Evolutionary conservation across 1,284 basidiomycete species (phyloP), one percentile per base, ranked within the genome.

Genomic region (Ustilago curta): DNA sequence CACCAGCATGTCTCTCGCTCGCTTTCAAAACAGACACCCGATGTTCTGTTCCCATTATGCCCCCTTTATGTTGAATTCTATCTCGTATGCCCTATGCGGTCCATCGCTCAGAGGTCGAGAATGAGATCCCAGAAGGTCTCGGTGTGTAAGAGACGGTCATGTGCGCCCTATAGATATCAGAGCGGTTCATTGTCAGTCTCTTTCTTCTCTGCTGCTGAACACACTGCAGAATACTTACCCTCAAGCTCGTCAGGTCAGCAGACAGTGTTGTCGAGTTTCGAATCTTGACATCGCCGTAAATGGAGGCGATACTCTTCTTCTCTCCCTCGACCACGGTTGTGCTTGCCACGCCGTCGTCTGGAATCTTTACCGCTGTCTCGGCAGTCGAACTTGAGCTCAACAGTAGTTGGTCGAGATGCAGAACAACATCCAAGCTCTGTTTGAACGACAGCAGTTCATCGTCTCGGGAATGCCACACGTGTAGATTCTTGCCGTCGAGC

Each of bases 361-460:
- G 68, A 16, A 70, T 65, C 25, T 42, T 35, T 6, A 70, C 58
- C 4, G 18, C 4, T 1, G 43, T 45, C 11, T n/a, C 47, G 4
- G 16, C 5, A 0, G 11, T 11, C 3, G 47, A 4, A 8, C n/a
- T 12, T 8, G 11, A 12, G 23, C 7, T 9, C 6, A 55, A 45
- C 2, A 65, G 50, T 40, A 47, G 53, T 1, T 45, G 9, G 45
- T 73, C 65, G 21, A 73, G 52, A 5, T 61, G 58, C 31, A 60
- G 14, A n/a, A 73, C 8, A 1, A 42, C 53, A 31, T 73, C 70
- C 35, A 73, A 42, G 42, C 65, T 73, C 61, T 73, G 70, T 35
- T 55, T 59, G 54, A 73, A 73, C 16, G 65, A 67, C 14, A 73
- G 65, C 39, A 73, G 43, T 21, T 73, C 65, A 51, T 73, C 70